A percentile compares a stretch with the other conserved stretches of the same genome.
These are phyloP conservation scores for Fusarium zealandicum DNA, from an alignment of 2,329 filamentous ascomycete species.

Conservation along the genomic window DNA sequence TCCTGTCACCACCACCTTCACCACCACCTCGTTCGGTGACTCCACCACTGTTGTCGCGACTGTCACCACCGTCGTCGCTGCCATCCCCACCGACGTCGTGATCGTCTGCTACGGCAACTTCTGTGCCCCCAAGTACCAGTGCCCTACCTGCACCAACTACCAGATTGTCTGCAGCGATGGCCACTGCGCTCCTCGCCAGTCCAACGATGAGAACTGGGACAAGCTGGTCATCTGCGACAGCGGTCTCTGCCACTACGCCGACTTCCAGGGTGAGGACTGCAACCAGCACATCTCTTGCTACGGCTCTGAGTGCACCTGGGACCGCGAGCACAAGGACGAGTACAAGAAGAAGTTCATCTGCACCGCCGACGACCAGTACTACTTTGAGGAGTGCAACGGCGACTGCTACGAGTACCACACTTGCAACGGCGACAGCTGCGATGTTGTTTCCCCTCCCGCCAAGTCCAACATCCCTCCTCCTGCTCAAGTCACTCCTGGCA, in stretches of 20 bases:
- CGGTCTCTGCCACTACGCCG: constrained; percentile 42
- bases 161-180: constrained; percentile 47
- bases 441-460: constrained; percentile 24
- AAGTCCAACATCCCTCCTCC: background rate
- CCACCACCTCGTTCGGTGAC: constrained; percentile 40
- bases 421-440: constrained; percentile 40
- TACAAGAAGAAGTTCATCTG: constrained; percentile 46
- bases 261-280: constrained; percentile 43
- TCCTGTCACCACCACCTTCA: constrained; percentile 37
- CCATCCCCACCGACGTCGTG: constrained; percentile 31
- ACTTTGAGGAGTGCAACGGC: constrained; percentile 42
- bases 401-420: constrained; percentile 43
- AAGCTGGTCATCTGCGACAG: constrained; percentile 46
- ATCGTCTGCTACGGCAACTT: constrained; percentile 44
- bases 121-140: constrained; percentile 41
- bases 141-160: constrained; percentile 38
- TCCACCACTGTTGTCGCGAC: constrained; percentile 36
- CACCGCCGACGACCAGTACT: constrained; percentile 40
- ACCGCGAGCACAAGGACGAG: constrained; percentile 41
- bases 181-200: constrained; percentile 42
- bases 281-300: constrained; percentile 47
- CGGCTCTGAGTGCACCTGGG: constrained; percentile 41
- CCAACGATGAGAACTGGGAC: constrained; percentile 38
- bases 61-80: constrained; percentile 32
- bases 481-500: constrained; percentile 16